These are phyloP conservation scores for Vitis hybrid DNA, from an alignment of 177 flowering plant genomes.

Conservation along the genomic window DNA sequence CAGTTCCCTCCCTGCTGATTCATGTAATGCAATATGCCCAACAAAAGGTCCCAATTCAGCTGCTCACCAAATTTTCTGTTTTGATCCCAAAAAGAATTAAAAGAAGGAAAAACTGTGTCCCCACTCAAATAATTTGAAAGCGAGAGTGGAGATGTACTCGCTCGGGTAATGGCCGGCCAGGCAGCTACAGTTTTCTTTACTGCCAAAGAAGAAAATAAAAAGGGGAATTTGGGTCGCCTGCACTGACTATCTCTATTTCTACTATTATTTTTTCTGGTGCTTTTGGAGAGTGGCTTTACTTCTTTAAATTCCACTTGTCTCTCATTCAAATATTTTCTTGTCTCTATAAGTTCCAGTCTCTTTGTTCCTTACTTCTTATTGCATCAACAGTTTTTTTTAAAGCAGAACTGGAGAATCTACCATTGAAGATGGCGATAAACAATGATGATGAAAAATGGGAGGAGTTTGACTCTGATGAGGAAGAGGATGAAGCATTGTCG, in stretches of 20 bases:
- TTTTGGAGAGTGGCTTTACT: neutral
- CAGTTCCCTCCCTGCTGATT: too few species aligned
- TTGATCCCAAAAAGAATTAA: neutral
- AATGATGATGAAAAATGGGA: neutral
- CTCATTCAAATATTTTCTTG: conserved; percentile 11
- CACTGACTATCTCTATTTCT: conserved; percentile 8
- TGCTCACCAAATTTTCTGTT: too few species aligned
- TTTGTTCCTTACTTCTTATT: neutral
- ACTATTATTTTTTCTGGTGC: neutral
- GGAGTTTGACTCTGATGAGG: conserved; percentile 18
- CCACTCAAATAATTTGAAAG: conserved; percentile 3
- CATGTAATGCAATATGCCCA: neutral
- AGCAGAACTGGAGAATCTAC: neutral
- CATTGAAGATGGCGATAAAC: conserved; percentile 12
- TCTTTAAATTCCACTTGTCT: conserved; percentile 17
- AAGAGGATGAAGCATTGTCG: conserved; percentile 68
- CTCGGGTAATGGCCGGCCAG: conserved; percentile 14
- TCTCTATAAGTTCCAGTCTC: conserved; percentile 10
- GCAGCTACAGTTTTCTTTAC: neutral
- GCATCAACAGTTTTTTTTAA: neutral
- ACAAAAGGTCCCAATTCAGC: neutral
- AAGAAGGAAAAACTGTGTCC: neutral
- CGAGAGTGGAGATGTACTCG: conserved; percentile 3
- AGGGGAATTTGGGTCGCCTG: conserved; percentile 9
- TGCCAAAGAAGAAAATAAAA: neutral